A percentile compares a stretch with the other conserved stretches of the same genome.
Evolutionary conservation across 2,329 filamentous ascomycete genomes (phyloP).

Genomic region (Penicillium sp.): DNA sequence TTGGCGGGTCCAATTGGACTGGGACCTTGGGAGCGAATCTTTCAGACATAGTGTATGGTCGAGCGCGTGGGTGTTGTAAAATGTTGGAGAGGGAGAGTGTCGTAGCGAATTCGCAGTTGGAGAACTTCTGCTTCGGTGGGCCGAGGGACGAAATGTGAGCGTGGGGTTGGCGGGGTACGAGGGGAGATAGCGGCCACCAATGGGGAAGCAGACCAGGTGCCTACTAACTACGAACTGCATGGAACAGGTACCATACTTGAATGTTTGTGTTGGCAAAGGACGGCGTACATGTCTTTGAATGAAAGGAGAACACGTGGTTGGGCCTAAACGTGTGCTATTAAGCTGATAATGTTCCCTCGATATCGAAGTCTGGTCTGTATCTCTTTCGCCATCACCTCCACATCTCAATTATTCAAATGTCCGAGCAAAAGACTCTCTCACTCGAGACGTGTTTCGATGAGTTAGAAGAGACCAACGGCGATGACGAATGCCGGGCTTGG

Average conservation of each 20-base stretch:
- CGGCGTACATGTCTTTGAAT: no score
- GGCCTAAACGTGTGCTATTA: no score
- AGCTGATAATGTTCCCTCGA: no score
- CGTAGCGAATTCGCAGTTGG: no score
- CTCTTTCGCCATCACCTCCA: constrained; percentile 1
- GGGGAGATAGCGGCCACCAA: no score
- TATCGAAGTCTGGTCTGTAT: neutral
- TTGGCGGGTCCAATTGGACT: constrained; percentile 67
- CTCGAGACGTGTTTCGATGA: constrained; percentile 16
- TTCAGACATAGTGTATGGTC: constrained; percentile 24
- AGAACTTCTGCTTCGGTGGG: no score
- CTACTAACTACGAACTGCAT: no score
- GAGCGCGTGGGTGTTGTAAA: neutral
- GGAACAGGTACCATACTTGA: no score
- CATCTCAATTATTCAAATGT: constrained; percentile 9
- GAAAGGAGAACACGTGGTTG: no score
- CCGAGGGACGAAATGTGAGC: neutral
- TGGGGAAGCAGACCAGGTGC: no score
- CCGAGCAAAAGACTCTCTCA: constrained; percentile 11
- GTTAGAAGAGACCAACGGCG: constrained; percentile 13
- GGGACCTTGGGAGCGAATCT: constrained; percentile 39
- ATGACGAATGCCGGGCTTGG: constrained; percentile 12
- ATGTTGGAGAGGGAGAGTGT: no score
- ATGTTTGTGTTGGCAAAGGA: no score
- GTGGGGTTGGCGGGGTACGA: constrained; percentile 19